Percentiles rank a stretch among this genome's conserved stretches.
phyloP scores from a whole-genome alignment of 805 yeast genomes.

The Candida vaughaniae region DNA sequence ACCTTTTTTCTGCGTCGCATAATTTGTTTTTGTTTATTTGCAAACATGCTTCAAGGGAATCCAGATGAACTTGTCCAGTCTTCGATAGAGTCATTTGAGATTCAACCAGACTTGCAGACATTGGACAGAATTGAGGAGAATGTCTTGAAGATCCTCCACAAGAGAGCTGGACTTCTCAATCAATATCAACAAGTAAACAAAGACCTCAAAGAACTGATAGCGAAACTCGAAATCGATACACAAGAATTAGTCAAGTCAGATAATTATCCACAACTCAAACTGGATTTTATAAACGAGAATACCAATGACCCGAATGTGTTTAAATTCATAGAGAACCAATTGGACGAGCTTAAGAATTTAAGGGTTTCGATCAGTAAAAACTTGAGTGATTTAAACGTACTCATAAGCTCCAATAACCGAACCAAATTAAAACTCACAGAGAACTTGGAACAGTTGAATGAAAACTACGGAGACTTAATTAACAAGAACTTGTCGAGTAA shows the following conservation, averaged over 20 bases:
- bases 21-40: background rate
- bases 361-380: conserved; percentile 49
- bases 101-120: conserved; percentile 49
- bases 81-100: conserved; percentile 49
- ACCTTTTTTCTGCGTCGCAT: background rate
- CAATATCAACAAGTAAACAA: conserved; percentile 8
- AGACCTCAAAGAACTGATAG: conserved; percentile 12
- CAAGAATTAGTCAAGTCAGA: conserved; percentile 20
- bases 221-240: conserved; percentile 13
- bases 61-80: conserved; percentile 38
- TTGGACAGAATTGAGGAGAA: conserved; percentile 44
- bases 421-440: conserved; percentile 35
- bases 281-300: conserved; percentile 5
- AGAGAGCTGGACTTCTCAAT: conserved; percentile 25
- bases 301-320: conserved; percentile 5
- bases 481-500: conserved; percentile 31
- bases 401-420: conserved; percentile 35
- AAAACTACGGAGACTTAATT: conserved; percentile 24
- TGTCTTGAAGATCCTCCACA: conserved; percentile 25
- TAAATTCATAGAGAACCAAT: conserved; percentile 16
- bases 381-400: conserved; percentile 48
- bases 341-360: conserved; percentile 42
- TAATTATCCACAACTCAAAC: conserved; percentile 14
- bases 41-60: conserved; percentile 29
- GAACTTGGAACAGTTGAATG: conserved; percentile 36